Evolutionary conservation across 2,329 filamentous ascomycete species (phyloP).

Genomic region (Cercospora brassicicola): DNA sequence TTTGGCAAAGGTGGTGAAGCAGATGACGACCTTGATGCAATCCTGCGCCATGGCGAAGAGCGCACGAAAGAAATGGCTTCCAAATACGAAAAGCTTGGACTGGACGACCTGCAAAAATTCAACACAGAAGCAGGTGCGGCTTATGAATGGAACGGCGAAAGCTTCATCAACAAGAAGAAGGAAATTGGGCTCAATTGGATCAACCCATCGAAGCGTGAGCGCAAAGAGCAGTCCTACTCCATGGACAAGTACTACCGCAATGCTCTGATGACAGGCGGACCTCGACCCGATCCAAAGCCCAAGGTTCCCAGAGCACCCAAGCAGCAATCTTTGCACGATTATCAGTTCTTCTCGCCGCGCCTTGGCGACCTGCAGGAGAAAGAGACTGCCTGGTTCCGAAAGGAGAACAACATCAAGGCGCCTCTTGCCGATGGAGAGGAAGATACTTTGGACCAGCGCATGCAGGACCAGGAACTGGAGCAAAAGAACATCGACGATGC

Average conservation of each 20-base stretch:
- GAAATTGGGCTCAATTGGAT: conserved; percentile 95
- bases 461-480: conserved; percentile 81
- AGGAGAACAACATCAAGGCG: conserved; percentile 94
- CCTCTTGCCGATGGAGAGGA: conserved; percentile 85
- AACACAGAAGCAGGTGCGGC: conserved; percentile 78
- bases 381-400: conserved; percentile 92
- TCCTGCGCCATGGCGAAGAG: conserved; percentile 81
- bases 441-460: conserved; percentile 79
- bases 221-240: conserved; percentile 96
- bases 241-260: conserved; percentile 99
- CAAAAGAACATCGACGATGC: conserved; percentile 94
- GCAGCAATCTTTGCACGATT: conserved; percentile 88
- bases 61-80: conserved; percentile 87
- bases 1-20: conserved; percentile 64
- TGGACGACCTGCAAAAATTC: conserved; percentile 97
- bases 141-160: conserved; percentile 98
- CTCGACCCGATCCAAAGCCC: conserved; percentile 80
- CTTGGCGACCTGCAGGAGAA: conserved; percentile 90
- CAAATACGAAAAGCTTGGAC: conserved; percentile 93
- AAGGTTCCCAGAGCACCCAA: conserved; percentile 95
- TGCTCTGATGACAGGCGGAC: conserved; percentile 77
- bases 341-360: conserved; percentile 88
- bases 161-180: conserved; percentile 81
- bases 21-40: conserved; percentile 87
- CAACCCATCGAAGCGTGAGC: conserved; percentile 95